These are phyloP conservation scores for Penicillium manginii DNA, from an alignment of 495 filamentous ascomycete genomes.

Conservation along the genomic window DNA sequence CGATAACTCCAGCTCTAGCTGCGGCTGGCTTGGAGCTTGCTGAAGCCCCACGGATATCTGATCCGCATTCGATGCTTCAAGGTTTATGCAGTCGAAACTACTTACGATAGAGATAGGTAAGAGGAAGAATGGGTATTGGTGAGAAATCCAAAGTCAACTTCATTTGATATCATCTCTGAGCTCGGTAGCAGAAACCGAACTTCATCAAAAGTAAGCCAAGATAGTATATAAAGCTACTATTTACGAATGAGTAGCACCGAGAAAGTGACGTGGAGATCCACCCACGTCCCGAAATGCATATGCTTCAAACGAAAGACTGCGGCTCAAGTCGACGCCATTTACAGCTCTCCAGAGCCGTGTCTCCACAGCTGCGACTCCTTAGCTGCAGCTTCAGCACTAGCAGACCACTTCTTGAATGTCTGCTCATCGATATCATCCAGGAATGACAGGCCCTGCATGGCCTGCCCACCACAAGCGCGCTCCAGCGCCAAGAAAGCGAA, in stretches of 20 bases:
- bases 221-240: neutral
- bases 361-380: constrained; percentile 7
- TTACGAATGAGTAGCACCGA: neutral
- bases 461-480: constrained; percentile 73
- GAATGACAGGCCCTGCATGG: constrained; percentile 65
- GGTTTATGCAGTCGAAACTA: no score
- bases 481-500: constrained; percentile 84
- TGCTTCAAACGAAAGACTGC: neutral
- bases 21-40: no score
- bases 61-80: no score
- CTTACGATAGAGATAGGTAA: no score
- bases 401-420: constrained; percentile 26
- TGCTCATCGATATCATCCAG: constrained; percentile 51
- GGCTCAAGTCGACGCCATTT: neutral
- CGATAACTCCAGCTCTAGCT: no score
- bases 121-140: neutral
- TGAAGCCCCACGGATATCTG: no score
- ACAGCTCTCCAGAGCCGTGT: constrained; percentile 29
- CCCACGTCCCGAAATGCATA: neutral
- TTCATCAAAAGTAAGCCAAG: neutral
- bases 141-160: neutral
- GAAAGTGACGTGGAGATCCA: no score
- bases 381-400: constrained; percentile 32
- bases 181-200: neutral
- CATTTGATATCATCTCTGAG: neutral